These are phyloP conservation scores for Thyridium curvatum DNA, from an alignment of 2,329 filamentous ascomycete genomes.

Conservation along the genomic window DNA sequence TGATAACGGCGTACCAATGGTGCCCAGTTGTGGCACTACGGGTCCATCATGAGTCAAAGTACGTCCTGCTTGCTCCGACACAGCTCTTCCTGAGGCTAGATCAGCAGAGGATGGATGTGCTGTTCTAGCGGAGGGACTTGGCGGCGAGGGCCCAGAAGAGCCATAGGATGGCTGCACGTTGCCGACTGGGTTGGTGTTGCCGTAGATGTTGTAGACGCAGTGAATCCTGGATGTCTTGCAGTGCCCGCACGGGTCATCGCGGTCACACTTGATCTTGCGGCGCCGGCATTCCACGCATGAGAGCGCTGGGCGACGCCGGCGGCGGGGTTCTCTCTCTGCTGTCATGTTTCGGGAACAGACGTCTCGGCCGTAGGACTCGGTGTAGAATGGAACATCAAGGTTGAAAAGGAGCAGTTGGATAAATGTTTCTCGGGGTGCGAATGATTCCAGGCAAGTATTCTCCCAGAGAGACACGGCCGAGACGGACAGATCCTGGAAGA, in stretches of 20 bases:
- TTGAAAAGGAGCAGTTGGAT: too few species aligned
- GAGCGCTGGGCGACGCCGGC: conserved; percentile 25
- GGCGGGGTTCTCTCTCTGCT: conserved; percentile 7
- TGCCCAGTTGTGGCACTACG: too few species aligned
- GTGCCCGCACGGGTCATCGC: conserved; percentile 30
- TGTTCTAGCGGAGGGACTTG: conserved; percentile 6
- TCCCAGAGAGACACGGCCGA: too few species aligned
- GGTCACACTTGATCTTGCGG: conserved; percentile 38
- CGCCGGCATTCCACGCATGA: conserved; percentile 36
- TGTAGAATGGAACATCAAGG: too few species aligned
- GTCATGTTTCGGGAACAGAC: neutral
- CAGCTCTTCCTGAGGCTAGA: too few species aligned
- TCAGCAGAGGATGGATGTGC: too few species aligned
- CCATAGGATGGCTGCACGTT: neutral
- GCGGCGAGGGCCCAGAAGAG: neutral
- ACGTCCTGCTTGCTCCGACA: neutral
- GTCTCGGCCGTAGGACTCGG: too few species aligned
- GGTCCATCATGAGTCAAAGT: too few species aligned
- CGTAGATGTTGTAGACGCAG: conserved; percentile 21
- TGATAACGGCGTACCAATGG: too few species aligned
- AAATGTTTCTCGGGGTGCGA: too few species aligned
- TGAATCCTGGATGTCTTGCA: conserved; percentile 22
- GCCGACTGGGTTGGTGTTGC: conserved; percentile 2
- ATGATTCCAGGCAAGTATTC: too few species aligned
- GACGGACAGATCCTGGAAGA: too few species aligned